These are phyloP conservation scores for Trichoderma arundinaceum DNA, from an alignment of 2,329 filamentous ascomycete genomes.

Conservation along the genomic window DNA sequence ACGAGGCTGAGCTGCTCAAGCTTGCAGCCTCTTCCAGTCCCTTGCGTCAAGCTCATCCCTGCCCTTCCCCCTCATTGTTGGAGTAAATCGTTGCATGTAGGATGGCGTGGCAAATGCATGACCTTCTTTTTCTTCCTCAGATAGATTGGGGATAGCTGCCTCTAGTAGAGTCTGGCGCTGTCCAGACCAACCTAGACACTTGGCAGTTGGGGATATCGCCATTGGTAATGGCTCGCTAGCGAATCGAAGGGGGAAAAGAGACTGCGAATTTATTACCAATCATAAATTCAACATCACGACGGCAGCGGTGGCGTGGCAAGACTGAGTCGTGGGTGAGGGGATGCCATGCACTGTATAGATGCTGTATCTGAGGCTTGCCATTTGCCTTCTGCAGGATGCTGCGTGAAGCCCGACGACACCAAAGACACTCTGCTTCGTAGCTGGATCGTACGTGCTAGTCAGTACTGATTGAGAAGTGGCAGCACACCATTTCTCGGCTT, in stretches of 20 bases:
- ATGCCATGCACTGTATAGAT: constrained; percentile 18
- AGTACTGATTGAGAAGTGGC: not conserved
- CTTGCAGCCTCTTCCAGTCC: constrained; percentile 20
- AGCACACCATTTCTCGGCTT: constrained; percentile 21
- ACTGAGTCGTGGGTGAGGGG: constrained; percentile 11
- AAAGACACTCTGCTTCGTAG: not conserved
- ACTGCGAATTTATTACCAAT: not conserved
- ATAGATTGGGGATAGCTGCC: not conserved
- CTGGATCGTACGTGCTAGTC: not conserved
- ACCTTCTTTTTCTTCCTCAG: not conserved
- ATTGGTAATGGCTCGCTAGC: constrained; percentile 5
- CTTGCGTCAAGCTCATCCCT: constrained; percentile 12
- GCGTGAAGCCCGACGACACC: not conserved
- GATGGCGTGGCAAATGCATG: constrained; percentile 25
- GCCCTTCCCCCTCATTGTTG: constrained; percentile 9
- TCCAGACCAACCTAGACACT: constrained; percentile 20
- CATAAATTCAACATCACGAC: constrained; percentile 4
- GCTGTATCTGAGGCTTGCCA: not conserved
- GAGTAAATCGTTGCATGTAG: constrained; percentile 8
- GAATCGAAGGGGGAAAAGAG: not conserved
- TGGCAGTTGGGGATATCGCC: constrained; percentile 2
- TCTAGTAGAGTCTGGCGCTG: constrained; percentile 10
- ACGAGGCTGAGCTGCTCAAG: constrained; percentile 25
- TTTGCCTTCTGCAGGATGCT: not conserved
- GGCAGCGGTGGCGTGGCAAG: constrained; percentile 12